These are phyloP conservation scores for Proteromonas lacertae DNA, from an alignment of 352 stramenopile species.

Conservation along the genomic window DNA sequence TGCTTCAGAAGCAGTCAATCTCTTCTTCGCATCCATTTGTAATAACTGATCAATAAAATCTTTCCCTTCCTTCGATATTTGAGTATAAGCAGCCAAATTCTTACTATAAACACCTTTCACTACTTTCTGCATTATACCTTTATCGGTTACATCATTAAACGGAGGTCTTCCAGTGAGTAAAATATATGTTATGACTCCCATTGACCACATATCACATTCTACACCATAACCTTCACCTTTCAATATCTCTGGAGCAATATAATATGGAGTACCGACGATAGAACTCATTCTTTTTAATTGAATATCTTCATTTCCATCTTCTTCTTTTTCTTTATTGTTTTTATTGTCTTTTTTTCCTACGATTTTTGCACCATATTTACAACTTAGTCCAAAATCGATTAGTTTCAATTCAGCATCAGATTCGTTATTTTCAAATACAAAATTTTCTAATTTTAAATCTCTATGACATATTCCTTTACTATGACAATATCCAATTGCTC, in stretches of 20 bases:
- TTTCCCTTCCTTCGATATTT: too few relatives aligned
- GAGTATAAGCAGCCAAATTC: too few relatives aligned
- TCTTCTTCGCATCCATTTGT: conserved; percentile 27
- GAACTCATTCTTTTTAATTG: too few relatives aligned
- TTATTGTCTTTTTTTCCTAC: too few relatives aligned
- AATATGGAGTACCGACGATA: too few relatives aligned
- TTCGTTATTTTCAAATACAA: neutral
- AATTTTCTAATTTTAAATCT: conserved; percentile 3
- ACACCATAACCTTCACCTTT: conserved; percentile 35
- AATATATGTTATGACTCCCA: conserved; percentile 66
- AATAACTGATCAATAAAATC: conserved; percentile 62
- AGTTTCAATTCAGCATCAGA: neutral
- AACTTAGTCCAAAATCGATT: conserved; percentile 3
- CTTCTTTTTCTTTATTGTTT: too few relatives aligned
- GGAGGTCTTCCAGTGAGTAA: conserved; percentile 52
- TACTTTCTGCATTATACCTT: conserved; percentile 44
- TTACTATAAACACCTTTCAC: too few relatives aligned
- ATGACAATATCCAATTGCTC: conserved; percentile 2
- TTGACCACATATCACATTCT: conserved; percentile 59
- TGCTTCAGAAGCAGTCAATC: conserved; percentile 25
- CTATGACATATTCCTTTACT: neutral
- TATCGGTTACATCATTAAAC: conserved; percentile 46
- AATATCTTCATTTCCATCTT: too few relatives aligned
- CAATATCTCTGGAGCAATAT: conserved; percentile 68
- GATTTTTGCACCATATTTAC: too few relatives aligned